phyloP scores from a whole-genome alignment of 1,139 yeast species.

The Hansenula sp. region DNA sequence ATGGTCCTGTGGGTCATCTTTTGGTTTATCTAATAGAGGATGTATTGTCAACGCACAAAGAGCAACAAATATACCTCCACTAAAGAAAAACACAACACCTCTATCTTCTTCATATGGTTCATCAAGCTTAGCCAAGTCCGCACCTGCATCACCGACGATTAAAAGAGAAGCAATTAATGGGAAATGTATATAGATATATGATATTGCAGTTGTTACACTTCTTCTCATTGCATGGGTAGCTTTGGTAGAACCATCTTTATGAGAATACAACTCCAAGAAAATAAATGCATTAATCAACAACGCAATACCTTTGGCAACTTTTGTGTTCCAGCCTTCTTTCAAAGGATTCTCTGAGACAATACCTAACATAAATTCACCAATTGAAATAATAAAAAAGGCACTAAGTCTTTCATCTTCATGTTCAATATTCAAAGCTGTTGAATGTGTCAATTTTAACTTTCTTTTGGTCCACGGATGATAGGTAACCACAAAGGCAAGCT shows the following conservation, averaged over 20 bases:
- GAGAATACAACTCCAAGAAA: constrained; percentile 52
- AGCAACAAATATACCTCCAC: constrained; percentile 16
- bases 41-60: constrained; percentile 9
- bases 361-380: constrained; percentile 59
- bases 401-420: constrained; percentile 62
- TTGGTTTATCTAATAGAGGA: constrained; percentile 14
- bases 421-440: constrained; percentile 62
- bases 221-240: constrained; percentile 56
- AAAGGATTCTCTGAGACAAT: constrained; percentile 48
- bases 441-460: constrained; percentile 35
- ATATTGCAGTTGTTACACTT: constrained; percentile 40
- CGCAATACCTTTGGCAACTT: constrained; percentile 46
- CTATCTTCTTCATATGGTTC: constrained; percentile 15
- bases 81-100: constrained; percentile 17
- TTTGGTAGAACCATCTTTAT: constrained; percentile 45
- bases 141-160: constrained; percentile 62
- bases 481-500: constrained; percentile 26
- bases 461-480: constrained; percentile 48
- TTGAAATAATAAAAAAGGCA: constrained; percentile 58
- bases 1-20: constrained; percentile 9
- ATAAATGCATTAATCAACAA: constrained; percentile 45
- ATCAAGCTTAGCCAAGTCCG: constrained; percentile 32
- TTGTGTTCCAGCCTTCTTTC: constrained; percentile 40
- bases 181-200: constrained; percentile 46
- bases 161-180: constrained; percentile 49